Evolutionary conservation across 2,329 filamentous ascomycete genomes (phyloP), one percentile per base, ranked within the genome.

Genomic region (Penicillium brevicompactum): DNA sequence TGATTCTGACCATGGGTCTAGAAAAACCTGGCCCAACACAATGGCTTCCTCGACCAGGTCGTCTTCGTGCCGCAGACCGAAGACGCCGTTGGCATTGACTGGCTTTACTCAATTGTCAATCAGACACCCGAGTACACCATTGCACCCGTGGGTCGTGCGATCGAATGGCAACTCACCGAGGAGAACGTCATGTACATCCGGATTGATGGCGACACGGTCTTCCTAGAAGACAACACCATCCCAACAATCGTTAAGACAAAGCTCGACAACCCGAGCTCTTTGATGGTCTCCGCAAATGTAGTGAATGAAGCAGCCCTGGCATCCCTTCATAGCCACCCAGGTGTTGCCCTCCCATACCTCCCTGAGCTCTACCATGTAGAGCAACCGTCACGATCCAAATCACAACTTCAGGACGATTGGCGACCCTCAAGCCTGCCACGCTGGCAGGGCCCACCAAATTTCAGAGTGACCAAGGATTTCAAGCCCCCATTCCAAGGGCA

Each of bases 241-340:
- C 77, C 81, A 2, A 79, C 81, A 3, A 74, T 86, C 6, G 75
- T 84, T 27, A 79, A 80, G 58, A 82, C 80, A 18, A 80, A 80
- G 57, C 66, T 82, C 46, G 73, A 78, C 4, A 75, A 84, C 31
- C 80, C 82, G 7, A 76, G 82, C 38, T 76, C 77, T 24, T 78
- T 78, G 58, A 70, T 80, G 44, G 78, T 85, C 13, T 82, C 81
- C 2, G 82, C 82, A 47, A 84, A 85, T 58, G 74, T 86, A 21
- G 72, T 85, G 59, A 85, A 85, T 57, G 80, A 82, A 46, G 82
- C 81, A 13, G 74, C 81, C 10, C 78, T 84, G 31, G 76, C 77
- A 46, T 79, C 80, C 71, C 72, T 85, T 16, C 83, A 86, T 60
- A 80, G 78, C 63, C 82, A 82, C 53, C 72, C 81, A 8, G 80